Evolutionary conservation across 768 basidiomycete species (phyloP), one percentile per base, ranked within the genome.

Genomic region (Phylloporus rhodoxanthus): DNA sequence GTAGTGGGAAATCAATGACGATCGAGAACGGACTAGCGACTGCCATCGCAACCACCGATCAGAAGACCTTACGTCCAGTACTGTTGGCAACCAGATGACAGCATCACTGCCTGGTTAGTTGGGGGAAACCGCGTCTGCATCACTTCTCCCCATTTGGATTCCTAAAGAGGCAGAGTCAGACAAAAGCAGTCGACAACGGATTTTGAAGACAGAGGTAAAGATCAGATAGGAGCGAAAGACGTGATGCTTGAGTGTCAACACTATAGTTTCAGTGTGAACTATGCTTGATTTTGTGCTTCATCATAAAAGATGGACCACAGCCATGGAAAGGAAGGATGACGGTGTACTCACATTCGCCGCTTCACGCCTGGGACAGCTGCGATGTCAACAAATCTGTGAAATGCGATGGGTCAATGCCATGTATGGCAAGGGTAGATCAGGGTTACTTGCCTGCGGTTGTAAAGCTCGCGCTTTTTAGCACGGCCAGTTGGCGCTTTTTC

Each of bases 211-310:
- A n/a, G n/a, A n/a, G n/a, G n/a, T n/a, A n/a, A n/a, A n/a, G 30
- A 70, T 94, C 92, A 94, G 91, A 94, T 94, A 94, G 91, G 91
- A 94, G 92, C 91, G 92, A 94, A 94, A 94, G 92, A 96, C 91
- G 69, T 81, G 86, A 89, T 90, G 84, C 58, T 76, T 80, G 72
- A 71, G 78, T 85, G 72, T 92, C 87, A 83, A 88, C 90, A 92
- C 70, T 64, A 69, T 71, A 66, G 71, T 70, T 89, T 95, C 91
- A 84, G 91, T 83, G 88, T 94, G 91, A 93, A 94, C 92, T 93
- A 93, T 93, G 91, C 86, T 69, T 75, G 74, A 69, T 70, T 72
- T 40, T 68, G 52, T 52, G 51, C 61, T 55, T 64, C 64, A 67
- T 66, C 64, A 13, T 53, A 26, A 20, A 45, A 36, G 11, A 17